These are phyloP conservation scores for Colletotrichum ledebouriae DNA, from an alignment of 2,329 filamentous ascomycete genomes.

Conservation along the genomic window DNA sequence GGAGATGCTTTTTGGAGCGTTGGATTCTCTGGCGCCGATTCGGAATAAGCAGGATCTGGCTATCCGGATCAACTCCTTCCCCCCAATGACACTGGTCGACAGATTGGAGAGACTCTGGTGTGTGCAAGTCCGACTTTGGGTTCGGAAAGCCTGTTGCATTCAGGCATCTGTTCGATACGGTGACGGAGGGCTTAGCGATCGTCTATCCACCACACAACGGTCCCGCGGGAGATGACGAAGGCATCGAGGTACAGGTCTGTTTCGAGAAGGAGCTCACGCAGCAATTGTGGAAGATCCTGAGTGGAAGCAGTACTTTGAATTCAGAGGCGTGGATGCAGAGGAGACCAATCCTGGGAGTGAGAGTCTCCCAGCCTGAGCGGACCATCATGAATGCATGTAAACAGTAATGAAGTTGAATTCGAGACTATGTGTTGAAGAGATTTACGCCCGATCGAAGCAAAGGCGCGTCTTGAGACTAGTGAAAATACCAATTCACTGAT, in stretches of 20 bases:
- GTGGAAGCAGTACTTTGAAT: slow-evolving; percentile 55
- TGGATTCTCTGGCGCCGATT: slow-evolving; percentile 51
- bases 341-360: neutral
- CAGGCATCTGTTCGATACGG: slow-evolving; percentile 50
- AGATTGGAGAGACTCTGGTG: slow-evolving; percentile 52
- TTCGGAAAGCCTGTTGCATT: slow-evolving; percentile 52
- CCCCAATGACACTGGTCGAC: slow-evolving; percentile 54
- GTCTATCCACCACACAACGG: slow-evolving; percentile 50
- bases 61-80: slow-evolving; percentile 51
- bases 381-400: no score
- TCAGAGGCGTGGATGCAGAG: slow-evolving; percentile 50
- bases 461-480: no score
- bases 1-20: slow-evolving; percentile 48
- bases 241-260: slow-evolving; percentile 51
- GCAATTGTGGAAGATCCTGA: slow-evolving; percentile 52
- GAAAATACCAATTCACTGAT: no score
- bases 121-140: slow-evolving; percentile 52
- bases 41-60: slow-evolving; percentile 54
- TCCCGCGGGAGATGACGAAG: slow-evolving; percentile 51
- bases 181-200: slow-evolving; percentile 48
- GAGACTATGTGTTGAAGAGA: no score
- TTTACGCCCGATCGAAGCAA: no score
- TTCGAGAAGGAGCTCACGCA: slow-evolving; percentile 52
- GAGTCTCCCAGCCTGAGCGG: no score
- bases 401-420: no score